Conservation (phyloP, 805 yeast species). For the Candida hungchunana region DNA sequence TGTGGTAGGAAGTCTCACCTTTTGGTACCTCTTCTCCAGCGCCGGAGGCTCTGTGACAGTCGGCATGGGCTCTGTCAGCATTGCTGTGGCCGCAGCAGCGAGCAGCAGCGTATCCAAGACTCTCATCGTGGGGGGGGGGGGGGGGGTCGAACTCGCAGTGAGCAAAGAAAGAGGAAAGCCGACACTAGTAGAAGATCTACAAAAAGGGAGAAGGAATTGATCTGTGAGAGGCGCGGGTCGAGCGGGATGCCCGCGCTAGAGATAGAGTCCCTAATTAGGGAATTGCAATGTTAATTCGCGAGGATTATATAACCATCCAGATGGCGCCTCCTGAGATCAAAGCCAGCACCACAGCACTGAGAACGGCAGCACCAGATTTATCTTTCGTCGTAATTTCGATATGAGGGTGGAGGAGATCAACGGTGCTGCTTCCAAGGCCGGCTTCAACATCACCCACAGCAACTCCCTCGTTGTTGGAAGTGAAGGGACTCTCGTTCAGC, state of each 20-base stretch:
- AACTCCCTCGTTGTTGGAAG: slow-evolving; percentile 45
- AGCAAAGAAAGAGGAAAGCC: not conserved
- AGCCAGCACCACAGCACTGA: slow-evolving; percentile 68
- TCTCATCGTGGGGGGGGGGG: too few species aligned
- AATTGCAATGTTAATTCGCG: not conserved
- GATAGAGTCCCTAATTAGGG: slow-evolving; percentile 2
- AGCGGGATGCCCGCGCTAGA: slow-evolving; percentile 2
- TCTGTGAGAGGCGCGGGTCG: slow-evolving; percentile 3
- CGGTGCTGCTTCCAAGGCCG: slow-evolving; percentile 38
- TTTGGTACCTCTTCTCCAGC: slow-evolving; percentile 26
- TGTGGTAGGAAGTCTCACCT: slow-evolving; percentile 30
- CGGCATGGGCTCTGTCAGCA: slow-evolving; percentile 1
- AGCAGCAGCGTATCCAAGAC: not conserved
- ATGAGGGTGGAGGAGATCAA: slow-evolving; percentile 31
- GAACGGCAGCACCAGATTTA: slow-evolving; percentile 81
- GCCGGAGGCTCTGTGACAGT: slow-evolving; percentile 6
- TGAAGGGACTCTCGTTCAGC: slow-evolving; percentile 46
- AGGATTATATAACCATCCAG: slow-evolving; percentile 63
- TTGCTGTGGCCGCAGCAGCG: slow-evolving; percentile 4
- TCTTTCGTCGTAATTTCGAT: slow-evolving; percentile 54
- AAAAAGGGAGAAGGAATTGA: not conserved
- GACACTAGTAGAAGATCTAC: not conserved
- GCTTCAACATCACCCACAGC: slow-evolving; percentile 50
- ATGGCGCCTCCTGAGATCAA: slow-evolving; percentile 57
- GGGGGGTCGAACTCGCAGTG: too few species aligned